These are phyloP conservation scores for Cyberlindnera xishuangbannaensis DNA, from an alignment of 805 yeast genomes.

Conservation along the genomic window DNA sequence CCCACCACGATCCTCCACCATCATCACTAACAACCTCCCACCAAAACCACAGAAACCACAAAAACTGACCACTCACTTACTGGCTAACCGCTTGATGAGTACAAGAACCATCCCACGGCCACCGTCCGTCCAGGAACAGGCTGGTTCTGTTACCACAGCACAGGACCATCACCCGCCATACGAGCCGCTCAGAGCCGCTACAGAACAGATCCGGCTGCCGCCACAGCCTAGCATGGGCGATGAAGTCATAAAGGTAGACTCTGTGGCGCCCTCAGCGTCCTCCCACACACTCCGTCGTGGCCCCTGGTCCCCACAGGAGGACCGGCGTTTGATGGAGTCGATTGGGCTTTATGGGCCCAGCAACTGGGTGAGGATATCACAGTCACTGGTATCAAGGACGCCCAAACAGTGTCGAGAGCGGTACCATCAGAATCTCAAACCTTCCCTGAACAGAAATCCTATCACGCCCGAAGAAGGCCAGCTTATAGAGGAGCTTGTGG, in stretches of 20 bases:
- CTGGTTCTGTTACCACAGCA: too few relatives aligned
- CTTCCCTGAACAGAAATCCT: slow-evolving; percentile 74
- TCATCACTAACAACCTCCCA: too few relatives aligned
- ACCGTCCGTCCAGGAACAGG: too few relatives aligned
- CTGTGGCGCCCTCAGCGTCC: slow-evolving; percentile 6
- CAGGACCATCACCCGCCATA: too few relatives aligned
- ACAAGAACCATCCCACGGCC: too few relatives aligned
- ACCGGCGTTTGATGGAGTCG: slow-evolving; percentile 61
- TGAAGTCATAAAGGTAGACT: slow-evolving; percentile 7
- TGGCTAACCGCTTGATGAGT: too few relatives aligned
- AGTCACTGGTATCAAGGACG: slow-evolving; percentile 65
- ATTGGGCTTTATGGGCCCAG: slow-evolving; percentile 70
- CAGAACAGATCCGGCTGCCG: too few relatives aligned
- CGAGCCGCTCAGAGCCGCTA: too few relatives aligned
- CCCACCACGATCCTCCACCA: too few relatives aligned
- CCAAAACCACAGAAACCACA: too few relatives aligned
- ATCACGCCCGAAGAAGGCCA: slow-evolving; percentile 81
- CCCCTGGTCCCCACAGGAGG: slow-evolving; percentile 89
- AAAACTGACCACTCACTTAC: too few relatives aligned
- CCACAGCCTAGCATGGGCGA: background rate
- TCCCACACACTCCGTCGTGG: slow-evolving; percentile 46
- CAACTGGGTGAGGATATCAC: slow-evolving; percentile 85
- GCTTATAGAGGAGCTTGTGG: slow-evolving; percentile 73
- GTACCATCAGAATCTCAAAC: slow-evolving; percentile 87
- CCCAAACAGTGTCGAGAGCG: slow-evolving; percentile 92